These are phyloP conservation scores for Lentinula guzmanii DNA, from an alignment of 768 basidiomycete genomes.

Conservation along the genomic window DNA sequence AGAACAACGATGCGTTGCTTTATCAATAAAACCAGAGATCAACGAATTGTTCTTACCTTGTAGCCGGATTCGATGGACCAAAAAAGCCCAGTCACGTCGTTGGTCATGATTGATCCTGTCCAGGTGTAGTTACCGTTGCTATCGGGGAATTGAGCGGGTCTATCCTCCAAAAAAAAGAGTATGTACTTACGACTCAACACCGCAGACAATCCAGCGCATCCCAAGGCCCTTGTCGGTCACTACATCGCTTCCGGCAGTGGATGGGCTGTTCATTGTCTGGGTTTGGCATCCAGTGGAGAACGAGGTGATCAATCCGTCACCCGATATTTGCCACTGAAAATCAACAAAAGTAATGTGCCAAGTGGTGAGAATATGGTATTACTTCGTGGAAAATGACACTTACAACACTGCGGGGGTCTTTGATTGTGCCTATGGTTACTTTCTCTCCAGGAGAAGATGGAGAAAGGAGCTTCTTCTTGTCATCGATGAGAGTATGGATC, in stretches of 20 bases:
- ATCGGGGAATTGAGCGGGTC: neutral
- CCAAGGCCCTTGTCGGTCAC: neutral
- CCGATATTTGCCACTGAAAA: neutral
- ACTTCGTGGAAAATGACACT: neutral
- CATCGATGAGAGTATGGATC: neutral
- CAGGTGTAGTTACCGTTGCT: neutral
- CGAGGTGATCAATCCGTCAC: neutral
- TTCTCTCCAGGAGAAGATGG: neutral
- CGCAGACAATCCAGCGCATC: neutral
- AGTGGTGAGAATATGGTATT: neutral
- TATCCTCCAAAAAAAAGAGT: too few species aligned
- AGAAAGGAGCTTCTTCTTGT: neutral
- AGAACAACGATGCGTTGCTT: neutral
- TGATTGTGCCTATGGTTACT: neutral
- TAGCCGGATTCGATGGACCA: neutral
- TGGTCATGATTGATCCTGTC: neutral
- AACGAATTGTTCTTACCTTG: neutral
- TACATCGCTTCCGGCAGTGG: neutral
- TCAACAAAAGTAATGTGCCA: neutral
- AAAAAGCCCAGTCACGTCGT: neutral
- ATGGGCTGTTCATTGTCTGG: neutral
- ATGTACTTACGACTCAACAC: neutral
- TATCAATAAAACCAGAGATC: neutral
- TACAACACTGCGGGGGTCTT: neutral
- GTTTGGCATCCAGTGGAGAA: neutral